A percentile compares a stretch with the other conserved stretches of the same genome.
These are phyloP conservation scores for Tolypocladium tropicale DNA, from an alignment of 2,329 filamentous ascomycete species.

Conservation along the genomic window DNA sequence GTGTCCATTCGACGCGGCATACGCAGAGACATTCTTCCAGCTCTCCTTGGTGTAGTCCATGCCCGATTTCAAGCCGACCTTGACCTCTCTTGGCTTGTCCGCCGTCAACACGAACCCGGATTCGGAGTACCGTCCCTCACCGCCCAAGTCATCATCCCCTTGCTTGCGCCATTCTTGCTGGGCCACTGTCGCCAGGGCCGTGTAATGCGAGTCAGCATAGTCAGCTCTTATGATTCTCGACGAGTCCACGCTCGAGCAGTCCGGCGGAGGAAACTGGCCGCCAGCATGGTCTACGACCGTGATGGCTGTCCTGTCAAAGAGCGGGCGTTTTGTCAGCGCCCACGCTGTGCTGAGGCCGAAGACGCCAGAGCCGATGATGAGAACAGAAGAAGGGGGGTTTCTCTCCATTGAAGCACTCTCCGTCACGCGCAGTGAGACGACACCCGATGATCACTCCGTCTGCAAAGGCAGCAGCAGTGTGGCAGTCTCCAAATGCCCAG, in stretches of 20 bases:
- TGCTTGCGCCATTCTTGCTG: constrained; percentile 57
- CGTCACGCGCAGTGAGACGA: not conserved
- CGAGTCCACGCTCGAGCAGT: constrained; percentile 51
- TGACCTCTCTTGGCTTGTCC: constrained; percentile 26
- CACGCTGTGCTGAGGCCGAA: constrained; percentile 55
- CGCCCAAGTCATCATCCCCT: constrained; percentile 45
- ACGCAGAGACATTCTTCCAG: constrained; percentile 47
- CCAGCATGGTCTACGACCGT: constrained; percentile 48
- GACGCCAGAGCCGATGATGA: constrained; percentile 60
- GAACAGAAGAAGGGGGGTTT: constrained; percentile 36
- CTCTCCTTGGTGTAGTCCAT: constrained; percentile 50
- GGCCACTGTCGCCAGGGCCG: constrained; percentile 60
- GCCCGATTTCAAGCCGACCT: constrained; percentile 28
- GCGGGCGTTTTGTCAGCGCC: constrained; percentile 53
- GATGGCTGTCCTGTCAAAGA: constrained; percentile 42
- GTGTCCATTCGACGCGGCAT: constrained; percentile 29
- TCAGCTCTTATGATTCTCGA: constrained; percentile 60
- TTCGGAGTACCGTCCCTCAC: constrained; percentile 59
- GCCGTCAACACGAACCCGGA: constrained; percentile 57
- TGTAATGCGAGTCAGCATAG: constrained; percentile 73
- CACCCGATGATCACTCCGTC: not conserved
- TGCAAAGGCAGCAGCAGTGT: not conserved
- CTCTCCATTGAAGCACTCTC: constrained; percentile 13
- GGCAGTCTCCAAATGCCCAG: not conserved
- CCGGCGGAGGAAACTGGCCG: constrained; percentile 47